phyloP scores from a whole-genome alignment of 1,284 basidiomycete species.

The Tilletia setariae region DNA sequence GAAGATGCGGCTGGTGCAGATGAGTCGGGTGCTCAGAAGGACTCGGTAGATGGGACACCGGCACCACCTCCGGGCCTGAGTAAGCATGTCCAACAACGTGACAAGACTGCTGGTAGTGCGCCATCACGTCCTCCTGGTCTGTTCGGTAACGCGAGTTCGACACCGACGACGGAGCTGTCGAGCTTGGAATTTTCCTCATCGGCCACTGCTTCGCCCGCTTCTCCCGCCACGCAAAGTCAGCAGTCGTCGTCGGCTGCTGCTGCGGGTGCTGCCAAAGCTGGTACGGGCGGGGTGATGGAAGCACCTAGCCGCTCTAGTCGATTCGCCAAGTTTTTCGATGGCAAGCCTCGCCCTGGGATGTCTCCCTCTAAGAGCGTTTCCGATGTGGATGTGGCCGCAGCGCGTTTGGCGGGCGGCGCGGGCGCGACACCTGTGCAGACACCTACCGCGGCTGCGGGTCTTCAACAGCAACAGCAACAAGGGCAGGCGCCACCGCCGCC shows the following conservation, averaged over 20 bases:
- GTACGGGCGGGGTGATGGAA: not conserved
- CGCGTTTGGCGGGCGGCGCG: not conserved
- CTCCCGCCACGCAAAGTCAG: too few species aligned
- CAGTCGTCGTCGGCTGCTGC: too few species aligned
- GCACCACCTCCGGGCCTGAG: too few species aligned
- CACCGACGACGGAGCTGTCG: not conserved
- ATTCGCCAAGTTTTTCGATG: conserved; percentile 51
- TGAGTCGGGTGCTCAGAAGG: too few species aligned
- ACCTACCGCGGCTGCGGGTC: not conserved
- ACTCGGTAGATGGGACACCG: too few species aligned
- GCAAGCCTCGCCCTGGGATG: conserved; percentile 16
- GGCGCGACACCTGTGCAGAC: not conserved
- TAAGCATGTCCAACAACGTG: too few species aligned
- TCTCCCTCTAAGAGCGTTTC: conserved; percentile 2
- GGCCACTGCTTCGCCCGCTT: too few species aligned
- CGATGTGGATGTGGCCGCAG: not conserved
- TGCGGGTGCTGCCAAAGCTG: too few species aligned
- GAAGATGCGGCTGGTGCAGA: too few species aligned
- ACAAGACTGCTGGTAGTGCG: not conserved
- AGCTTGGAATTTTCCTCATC: too few species aligned
- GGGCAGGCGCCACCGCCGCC: not conserved
- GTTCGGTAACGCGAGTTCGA: conserved; percentile 18
- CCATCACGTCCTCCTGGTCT: conserved; percentile 21
- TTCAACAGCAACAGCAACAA: conserved; percentile 8
- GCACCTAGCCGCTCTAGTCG: conserved; percentile 47